These are phyloP conservation scores for Rutstroemia sp. DNA, from an alignment of 2,329 filamentous ascomycete genomes.

Conservation along the genomic window DNA sequence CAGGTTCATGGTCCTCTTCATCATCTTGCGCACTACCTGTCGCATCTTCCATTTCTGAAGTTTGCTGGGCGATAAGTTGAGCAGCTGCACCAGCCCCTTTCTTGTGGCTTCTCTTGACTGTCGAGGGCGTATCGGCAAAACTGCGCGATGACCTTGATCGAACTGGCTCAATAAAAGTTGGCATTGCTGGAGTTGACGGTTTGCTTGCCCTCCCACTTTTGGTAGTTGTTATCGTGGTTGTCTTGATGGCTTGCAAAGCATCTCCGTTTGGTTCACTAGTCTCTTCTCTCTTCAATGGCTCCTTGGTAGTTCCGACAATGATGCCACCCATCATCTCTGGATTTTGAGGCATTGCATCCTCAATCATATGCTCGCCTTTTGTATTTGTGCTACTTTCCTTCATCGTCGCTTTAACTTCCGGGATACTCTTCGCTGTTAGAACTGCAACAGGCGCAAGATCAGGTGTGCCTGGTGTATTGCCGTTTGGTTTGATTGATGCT, in stretches of 20 bases:
- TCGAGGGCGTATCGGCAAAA: conserved; percentile 24
- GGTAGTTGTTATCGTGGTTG: conserved; percentile 38
- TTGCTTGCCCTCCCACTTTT: conserved; percentile 62
- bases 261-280: conserved; percentile 40
- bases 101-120: conserved; percentile 51
- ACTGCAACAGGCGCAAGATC: conserved; percentile 25
- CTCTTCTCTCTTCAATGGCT: conserved; percentile 41
- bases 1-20: conserved; percentile 52
- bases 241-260: conserved; percentile 27
- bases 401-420: conserved; percentile 46
- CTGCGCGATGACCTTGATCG: conserved; percentile 48
- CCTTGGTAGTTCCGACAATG: conserved; percentile 35
- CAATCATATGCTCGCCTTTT: conserved; percentile 28
- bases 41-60: conserved; percentile 38
- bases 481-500: conserved; percentile 54
- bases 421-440: conserved; percentile 28
- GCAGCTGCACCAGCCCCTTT: conserved; percentile 41
- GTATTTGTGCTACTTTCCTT: conserved; percentile 38
- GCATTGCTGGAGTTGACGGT: conserved; percentile 55
- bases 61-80: conserved; percentile 25
- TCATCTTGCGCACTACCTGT: conserved; percentile 38
- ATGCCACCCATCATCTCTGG: conserved; percentile 22
- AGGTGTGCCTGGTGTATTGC: conserved; percentile 31
- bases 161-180: conserved; percentile 48
- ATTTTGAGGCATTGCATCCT: conserved; percentile 30